These are phyloP conservation scores for Rhodotorula diobovata DNA, from an alignment of 768 basidiomycete species.

Conservation along the genomic window DNA sequence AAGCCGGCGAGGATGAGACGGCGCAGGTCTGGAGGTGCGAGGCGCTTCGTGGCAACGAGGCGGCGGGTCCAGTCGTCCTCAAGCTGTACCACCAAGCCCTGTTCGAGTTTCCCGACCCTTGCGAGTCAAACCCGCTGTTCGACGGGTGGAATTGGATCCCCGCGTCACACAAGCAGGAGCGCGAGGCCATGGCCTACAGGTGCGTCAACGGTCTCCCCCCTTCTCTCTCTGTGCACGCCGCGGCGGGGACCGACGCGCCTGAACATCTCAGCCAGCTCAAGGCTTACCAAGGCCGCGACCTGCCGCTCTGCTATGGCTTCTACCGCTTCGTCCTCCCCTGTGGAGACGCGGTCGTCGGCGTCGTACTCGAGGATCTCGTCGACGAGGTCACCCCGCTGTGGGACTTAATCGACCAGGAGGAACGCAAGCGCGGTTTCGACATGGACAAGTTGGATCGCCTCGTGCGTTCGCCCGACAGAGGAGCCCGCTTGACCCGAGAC, in stretches of 20 bases:
- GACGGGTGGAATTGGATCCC: neutral
- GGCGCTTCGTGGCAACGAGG: neutral
- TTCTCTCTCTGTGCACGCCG: neutral
- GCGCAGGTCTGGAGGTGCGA: conserved; percentile 16
- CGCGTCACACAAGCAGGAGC: neutral
- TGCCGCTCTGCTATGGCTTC: conserved; percentile 27
- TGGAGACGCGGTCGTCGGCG: neutral
- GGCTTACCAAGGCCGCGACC: conserved; percentile 7
- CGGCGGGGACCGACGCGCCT: no score
- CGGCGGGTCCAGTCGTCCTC: conserved; percentile 1
- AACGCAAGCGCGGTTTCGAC: no score
- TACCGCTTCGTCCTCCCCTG: neutral
- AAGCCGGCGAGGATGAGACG: neutral
- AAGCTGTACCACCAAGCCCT: conserved; percentile 9
- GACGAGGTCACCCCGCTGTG: neutral
- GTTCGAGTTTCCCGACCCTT: neutral
- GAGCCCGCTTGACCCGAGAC: no score
- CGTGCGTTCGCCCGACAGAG: no score
- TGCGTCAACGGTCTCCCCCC: neutral
- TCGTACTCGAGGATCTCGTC: conserved; percentile 15
- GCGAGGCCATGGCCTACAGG: neutral
- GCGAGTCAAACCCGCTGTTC: neutral
- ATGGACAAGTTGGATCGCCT: no score
- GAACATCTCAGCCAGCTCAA: conserved; percentile 1
- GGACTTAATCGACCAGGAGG: no score